Conservation (phyloP, 768 basidiomycete species). For the Gloeostereum incarnatum region DNA sequence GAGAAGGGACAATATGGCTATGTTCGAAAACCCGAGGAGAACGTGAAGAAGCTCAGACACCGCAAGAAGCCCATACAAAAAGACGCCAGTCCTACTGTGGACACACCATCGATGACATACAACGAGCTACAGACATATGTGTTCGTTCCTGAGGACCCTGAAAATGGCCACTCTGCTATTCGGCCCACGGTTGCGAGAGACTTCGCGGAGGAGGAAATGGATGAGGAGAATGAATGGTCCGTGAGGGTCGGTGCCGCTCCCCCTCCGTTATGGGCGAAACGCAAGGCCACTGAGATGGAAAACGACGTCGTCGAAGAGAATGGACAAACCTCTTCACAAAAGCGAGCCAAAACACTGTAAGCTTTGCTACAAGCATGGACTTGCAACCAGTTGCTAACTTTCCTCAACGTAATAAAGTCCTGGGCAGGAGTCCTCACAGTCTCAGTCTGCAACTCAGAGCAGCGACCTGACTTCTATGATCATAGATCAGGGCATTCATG, state of each 20-base stretch:
- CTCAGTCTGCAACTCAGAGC: too few relatives aligned
- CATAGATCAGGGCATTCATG: conserved; percentile 52
- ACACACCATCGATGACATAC: conserved; percentile 4
- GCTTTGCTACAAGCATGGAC: too few relatives aligned
- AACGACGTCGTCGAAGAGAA: too few relatives aligned
- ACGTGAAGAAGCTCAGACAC: conserved; percentile 44
- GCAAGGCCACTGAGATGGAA: conserved; percentile 31
- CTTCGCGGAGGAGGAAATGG: conserved; percentile 16
- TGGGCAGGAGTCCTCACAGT: too few relatives aligned
- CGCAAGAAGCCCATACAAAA: conserved; percentile 32
- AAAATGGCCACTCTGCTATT: not conserved
- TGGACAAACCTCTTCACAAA: too few relatives aligned
- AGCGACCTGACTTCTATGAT: too few relatives aligned
- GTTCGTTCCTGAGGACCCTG: not conserved
- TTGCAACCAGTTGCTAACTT: too few relatives aligned
- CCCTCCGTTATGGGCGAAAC: conserved; percentile 64
- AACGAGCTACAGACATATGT: not conserved
- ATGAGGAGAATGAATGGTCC: conserved; percentile 57
- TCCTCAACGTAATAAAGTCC: too few relatives aligned
- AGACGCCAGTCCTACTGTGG: conserved; percentile 11
- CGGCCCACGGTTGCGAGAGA: too few relatives aligned
- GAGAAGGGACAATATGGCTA: conserved; percentile 82
- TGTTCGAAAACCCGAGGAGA: conserved; percentile 67
- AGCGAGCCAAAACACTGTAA: too few relatives aligned
- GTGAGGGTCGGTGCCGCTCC: conserved; percentile 53